A percentile compares a stretch with the other conserved stretches of the same genome.
These are phyloP conservation scores for Gynandropsis gynandra DNA, from an alignment of 345 rosid species.

Conservation along the genomic window DNA sequence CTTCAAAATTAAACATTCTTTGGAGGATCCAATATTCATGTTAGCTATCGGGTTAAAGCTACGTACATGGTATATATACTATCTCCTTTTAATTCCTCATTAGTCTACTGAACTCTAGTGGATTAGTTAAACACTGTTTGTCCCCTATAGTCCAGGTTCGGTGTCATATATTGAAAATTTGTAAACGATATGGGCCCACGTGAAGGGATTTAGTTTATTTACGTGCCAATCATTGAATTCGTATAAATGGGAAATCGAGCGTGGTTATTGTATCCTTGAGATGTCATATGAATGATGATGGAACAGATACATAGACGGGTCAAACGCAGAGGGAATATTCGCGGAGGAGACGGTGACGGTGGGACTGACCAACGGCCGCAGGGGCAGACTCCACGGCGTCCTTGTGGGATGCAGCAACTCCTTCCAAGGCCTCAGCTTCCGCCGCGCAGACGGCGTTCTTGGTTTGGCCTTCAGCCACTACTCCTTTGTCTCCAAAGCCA, in stretches of 20 bases:
- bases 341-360: slow-evolving; percentile 46
- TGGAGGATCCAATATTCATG: too few species aligned
- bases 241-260: not conserved
- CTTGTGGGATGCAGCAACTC: slow-evolving; percentile 47
- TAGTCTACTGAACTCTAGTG: too few species aligned
- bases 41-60: too few species aligned
- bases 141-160: too few species aligned
- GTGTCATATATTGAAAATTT: too few species aligned
- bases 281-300: not conserved
- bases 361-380: slow-evolving; percentile 26
- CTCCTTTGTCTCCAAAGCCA: slow-evolving; percentile 41
- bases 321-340: slow-evolving; percentile 40
- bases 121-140: too few species aligned
- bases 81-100: too few species aligned
- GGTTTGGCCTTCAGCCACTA: slow-evolving; percentile 40
- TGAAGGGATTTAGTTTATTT: too few species aligned
- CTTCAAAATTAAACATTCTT: not conserved
- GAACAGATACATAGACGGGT: slow-evolving; percentile 41
- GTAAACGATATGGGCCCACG: too few species aligned
- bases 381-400: slow-evolving; percentile 22
- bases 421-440: slow-evolving; percentile 27
- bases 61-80: too few species aligned
- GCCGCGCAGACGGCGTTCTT: slow-evolving; percentile 44
- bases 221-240: not conserved
- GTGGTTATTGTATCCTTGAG: slow-evolving; percentile 6